Percentiles rank a stretch among this genome's conserved stretches.
phyloP scores from a whole-genome alignment of 805 yeast genomes.

The Metschnikowia vanudenii region DNA sequence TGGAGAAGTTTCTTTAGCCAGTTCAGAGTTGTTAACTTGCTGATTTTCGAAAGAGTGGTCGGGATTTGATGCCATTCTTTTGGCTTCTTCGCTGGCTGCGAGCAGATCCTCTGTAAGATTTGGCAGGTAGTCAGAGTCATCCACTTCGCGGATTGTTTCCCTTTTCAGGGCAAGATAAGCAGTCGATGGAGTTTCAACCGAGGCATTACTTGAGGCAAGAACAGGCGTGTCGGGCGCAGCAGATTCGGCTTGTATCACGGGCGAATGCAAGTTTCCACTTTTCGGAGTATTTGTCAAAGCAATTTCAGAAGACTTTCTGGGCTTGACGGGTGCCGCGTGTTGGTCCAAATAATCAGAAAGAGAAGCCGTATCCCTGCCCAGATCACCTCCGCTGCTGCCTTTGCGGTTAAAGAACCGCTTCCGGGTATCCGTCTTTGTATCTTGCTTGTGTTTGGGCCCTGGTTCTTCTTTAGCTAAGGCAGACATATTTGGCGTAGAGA shows the following conservation, averaged over 20 bases:
- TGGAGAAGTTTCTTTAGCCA: background rate
- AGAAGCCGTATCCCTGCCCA: background rate
- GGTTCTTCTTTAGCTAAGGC: slow-evolving; percentile 6
- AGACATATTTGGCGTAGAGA: slow-evolving; percentile 31
- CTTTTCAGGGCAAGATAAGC: slow-evolving; percentile 10
- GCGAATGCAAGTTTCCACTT: background rate
- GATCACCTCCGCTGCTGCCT: slow-evolving; percentile 1
- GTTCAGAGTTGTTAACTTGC: background rate
- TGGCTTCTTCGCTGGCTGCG: background rate
- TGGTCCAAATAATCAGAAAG: background rate
- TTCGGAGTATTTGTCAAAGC: background rate
- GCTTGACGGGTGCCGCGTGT: background rate
- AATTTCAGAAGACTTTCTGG: background rate
- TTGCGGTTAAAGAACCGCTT: slow-evolving; percentile 4
- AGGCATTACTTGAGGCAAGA: slow-evolving; percentile 5
- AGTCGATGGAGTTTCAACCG: slow-evolving; percentile 12
- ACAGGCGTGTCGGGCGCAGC: slow-evolving; percentile 1
- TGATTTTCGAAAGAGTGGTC: background rate
- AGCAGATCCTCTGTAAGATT: slow-evolving; percentile 9
- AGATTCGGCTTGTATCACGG: background rate
- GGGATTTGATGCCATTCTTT: background rate
- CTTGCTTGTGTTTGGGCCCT: slow-evolving; percentile 1
- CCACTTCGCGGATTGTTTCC: slow-evolving; percentile 22
- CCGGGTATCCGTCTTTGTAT: background rate
- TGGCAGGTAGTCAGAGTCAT: slow-evolving; percentile 20